Conservation (phyloP, 768 basidiomycete species). For the Russula vinacea region DNA sequence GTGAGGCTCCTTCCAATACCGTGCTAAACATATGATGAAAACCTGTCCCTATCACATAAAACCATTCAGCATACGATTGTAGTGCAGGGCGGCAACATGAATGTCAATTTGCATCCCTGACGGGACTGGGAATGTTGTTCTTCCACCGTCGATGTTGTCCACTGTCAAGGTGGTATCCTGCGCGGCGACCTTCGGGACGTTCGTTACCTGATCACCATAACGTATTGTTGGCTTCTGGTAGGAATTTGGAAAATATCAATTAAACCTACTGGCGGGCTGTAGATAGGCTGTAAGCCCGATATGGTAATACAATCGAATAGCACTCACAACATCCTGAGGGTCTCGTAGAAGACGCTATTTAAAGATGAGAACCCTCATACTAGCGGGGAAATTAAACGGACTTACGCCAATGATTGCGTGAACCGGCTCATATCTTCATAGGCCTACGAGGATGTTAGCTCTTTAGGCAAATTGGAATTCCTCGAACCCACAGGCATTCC, state of each 20-base stretch:
- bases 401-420: constrained; percentile 29
- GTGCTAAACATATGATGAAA: constrained; percentile 37
- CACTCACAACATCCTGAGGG: constrained; percentile 43
- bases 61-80: constrained; percentile 43
- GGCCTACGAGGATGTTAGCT: constrained; percentile 14
- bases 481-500: not conserved
- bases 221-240: not conserved
- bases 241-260: not conserved
- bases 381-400: not conserved
- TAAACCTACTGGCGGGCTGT: constrained; percentile 22
- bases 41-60: not conserved
- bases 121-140: constrained; percentile 43
- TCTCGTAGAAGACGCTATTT: constrained; percentile 49
- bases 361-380: not conserved
- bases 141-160: constrained; percentile 40
- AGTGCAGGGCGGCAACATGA: constrained; percentile 44
- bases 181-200: constrained; percentile 45
- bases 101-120: constrained; percentile 42
- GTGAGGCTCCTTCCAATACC: constrained; percentile 54
- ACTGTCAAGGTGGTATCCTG: constrained; percentile 46
- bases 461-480: not conserved
- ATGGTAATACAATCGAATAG: not conserved
- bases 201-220: constrained; percentile 41
- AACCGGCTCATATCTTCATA: constrained; percentile 32
- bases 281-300: not conserved